Base-by-base conservation (phyloP, 176 grass and related monocot species). In the Luzula sylvatica region DNA sequence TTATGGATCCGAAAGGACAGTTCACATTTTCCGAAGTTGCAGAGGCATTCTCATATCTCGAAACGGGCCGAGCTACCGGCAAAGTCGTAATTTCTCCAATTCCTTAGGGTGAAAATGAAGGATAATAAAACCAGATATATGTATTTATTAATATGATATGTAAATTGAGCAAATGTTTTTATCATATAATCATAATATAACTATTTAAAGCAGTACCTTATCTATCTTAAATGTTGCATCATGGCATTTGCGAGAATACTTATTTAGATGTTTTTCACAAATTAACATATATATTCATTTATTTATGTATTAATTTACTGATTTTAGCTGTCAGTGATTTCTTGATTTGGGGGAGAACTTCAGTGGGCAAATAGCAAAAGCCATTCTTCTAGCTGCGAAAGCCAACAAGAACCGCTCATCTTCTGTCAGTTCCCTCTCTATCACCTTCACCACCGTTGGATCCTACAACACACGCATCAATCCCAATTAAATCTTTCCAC, bases 41-140 rank as follows among this genome's bases (percentile, higher is more conserved):
- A 3, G 85, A 86, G 55, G 85, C 92, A 4, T 90, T 98, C 69
- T 80, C 75, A 12, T 74, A 90, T 69, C 92, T 98, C 13, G 92
- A 90, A 68, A 77, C 85, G 8, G 92, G 92, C 4, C 62, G 92
- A 41, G 81, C 85, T 41, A 66, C 61, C 0, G 85, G 85, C n/a
- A 98, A 90, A 72, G 75, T 98, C 16, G 75, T 90, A 20, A 57
- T 96, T 25, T 86, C 65, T 17, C 92, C 81, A 9, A 72, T 98
- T 38, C 73, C 81, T 46, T 98, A 52, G 78, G 54, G 24, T 5
- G 20, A 62, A 27, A 44, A 26, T 62, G 58, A 7, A 35, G 9
- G 0, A 35, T 32, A 32, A 32, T 35, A 7, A 35, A 35, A 9
- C 9, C 7, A 7, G 5, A 7, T 35, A 9, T 35, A 35, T 35